Percentiles rank a stretch among this genome's conserved stretches.
Conservation (phyloP, 805 yeast genomes). For the Kuraishia hungarica region DNA sequence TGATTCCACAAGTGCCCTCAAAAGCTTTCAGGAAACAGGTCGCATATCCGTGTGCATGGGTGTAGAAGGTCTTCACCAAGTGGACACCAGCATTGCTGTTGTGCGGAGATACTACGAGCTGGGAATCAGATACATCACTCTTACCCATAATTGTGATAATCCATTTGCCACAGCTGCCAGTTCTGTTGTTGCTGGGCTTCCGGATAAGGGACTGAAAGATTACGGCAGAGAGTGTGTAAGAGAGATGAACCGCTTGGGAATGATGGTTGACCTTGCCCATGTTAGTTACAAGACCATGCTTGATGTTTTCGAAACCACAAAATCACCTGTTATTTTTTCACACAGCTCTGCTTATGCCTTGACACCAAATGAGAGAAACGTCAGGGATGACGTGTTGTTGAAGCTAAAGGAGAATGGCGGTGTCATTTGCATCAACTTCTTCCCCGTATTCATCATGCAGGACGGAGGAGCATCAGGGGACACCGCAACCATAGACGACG, state of each 20-base stretch:
- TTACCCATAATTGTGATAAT: conserved; percentile 49
- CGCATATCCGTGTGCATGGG: conserved; percentile 41
- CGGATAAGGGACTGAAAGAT: conserved; percentile 33
- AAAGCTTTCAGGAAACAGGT: conserved; percentile 9
- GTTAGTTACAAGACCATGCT: conserved; percentile 39
- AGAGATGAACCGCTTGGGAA: conserved; percentile 45
- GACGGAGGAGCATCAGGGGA: not conserved
- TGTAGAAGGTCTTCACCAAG: conserved; percentile 49
- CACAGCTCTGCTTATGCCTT: conserved; percentile 36
- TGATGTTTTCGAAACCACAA: conserved; percentile 29
- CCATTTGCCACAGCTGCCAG: conserved; percentile 51
- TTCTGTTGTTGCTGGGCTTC: conserved; percentile 34
- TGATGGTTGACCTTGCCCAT: conserved; percentile 44
- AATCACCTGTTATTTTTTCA: conserved; percentile 40
- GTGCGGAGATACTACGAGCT: conserved; percentile 38
- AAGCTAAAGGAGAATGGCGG: conserved; percentile 33
- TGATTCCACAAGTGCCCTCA: conserved; percentile 31
- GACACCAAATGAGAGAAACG: conserved; percentile 35
- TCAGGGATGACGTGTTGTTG: conserved; percentile 35
- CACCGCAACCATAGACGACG: conserved; percentile 33
- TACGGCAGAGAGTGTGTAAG: conserved; percentile 30
- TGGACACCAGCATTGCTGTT: conserved; percentile 39
- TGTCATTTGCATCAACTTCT: conserved; percentile 39
- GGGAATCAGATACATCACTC: conserved; percentile 45
- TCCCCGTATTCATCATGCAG: conserved; percentile 27